Base-by-base conservation (phyloP, 208 protist species). In the Trypanosoma caninum region DNA sequence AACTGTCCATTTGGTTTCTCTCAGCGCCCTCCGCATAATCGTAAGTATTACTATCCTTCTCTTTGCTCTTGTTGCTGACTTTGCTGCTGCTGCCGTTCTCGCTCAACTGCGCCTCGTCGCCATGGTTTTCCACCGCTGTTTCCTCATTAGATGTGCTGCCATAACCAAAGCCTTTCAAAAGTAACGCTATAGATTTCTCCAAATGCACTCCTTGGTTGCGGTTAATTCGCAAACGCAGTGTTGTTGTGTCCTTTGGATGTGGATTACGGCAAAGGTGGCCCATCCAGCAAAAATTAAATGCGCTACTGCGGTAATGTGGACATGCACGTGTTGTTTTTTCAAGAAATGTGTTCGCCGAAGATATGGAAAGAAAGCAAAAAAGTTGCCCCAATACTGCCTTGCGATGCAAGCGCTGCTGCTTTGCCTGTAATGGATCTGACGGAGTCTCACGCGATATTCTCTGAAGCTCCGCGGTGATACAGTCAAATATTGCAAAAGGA, bases 251-350 rank as follows among this genome's bases (percentile, higher is more conserved):
- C 14, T 37, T 18, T 16, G 42, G 23, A 35, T 72, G 65, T 10
- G 52, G 65, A 10, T 60, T 37, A 27, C 40, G 58, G 18, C 65
- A 72, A 34, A 72, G 58, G 51, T 72, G 65, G 11, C 65, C 65
- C 65, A 72, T 72, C 65, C 65, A 72, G 25, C 65, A 72, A 28
- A 72, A 72, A 30, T 45, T 59, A 18, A 35, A 41, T 0, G 48
- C 14, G 34, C 35, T 59, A 31, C 58, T 50, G 30, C 57, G 46
- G 52, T 72, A 72, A 45, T 72, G 58, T 5, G 47, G 13, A 46
- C 65, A 72, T 18, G 41, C 23, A 9, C 65, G 48, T 13, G 40
- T 9, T n/a, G 35, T 57, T n/a, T 65, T 64, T 16, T 72, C 65
- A 5, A 10, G 18, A 3, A 60, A 8, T 11, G 41, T 28, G 41